Evolutionary conservation across 2,329 filamentous ascomycete genomes (phyloP).

Genomic region (Biscogniauxia sp.): DNA sequence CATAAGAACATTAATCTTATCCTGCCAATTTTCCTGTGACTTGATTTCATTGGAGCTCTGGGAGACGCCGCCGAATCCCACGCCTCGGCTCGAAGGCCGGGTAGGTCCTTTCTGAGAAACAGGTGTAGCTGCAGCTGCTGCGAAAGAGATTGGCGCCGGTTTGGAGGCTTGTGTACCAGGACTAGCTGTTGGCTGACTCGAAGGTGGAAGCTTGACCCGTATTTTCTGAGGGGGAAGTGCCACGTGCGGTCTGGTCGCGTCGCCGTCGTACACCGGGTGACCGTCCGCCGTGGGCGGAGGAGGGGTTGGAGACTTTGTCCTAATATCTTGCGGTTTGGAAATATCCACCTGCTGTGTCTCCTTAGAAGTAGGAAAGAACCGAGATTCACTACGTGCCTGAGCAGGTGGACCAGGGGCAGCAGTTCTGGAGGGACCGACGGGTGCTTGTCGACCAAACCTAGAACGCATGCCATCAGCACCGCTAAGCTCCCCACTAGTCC

Average conservation of each 20-base stretch:
- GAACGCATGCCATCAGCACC: conserved; percentile 15
- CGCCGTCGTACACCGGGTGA: conserved; percentile 71
- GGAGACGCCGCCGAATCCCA: conserved; percentile 22
- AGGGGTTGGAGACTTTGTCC: conserved; percentile 61
- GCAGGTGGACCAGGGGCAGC: conserved; percentile 26
- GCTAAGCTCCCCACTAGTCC: background rate
- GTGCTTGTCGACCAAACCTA: conserved; percentile 17
- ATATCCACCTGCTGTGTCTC: conserved; percentile 45
- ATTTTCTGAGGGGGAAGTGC: conserved; percentile 68
- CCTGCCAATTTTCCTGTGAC: conserved; percentile 64
- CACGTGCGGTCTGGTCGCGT: conserved; percentile 64
- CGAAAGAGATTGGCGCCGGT: conserved; percentile 44
- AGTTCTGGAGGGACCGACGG: conserved; percentile 10
- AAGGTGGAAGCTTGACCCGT: conserved; percentile 79
- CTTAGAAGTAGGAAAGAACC: conserved; percentile 58
- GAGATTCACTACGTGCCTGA: conserved; percentile 51
- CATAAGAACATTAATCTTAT: conserved; percentile 75
- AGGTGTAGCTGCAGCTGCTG: conserved; percentile 36
- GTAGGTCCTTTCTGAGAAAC: conserved; percentile 7
- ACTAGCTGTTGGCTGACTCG: conserved; percentile 44
- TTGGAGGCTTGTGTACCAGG: conserved; percentile 32
- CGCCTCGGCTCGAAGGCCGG: conserved; percentile 25
- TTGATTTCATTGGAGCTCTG: conserved; percentile 31
- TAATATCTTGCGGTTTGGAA: conserved; percentile 36
- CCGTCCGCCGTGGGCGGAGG: conserved; percentile 69